Base-by-base conservation (phyloP, 208 protist species). In the Acanthamoeba sp. region DNA sequence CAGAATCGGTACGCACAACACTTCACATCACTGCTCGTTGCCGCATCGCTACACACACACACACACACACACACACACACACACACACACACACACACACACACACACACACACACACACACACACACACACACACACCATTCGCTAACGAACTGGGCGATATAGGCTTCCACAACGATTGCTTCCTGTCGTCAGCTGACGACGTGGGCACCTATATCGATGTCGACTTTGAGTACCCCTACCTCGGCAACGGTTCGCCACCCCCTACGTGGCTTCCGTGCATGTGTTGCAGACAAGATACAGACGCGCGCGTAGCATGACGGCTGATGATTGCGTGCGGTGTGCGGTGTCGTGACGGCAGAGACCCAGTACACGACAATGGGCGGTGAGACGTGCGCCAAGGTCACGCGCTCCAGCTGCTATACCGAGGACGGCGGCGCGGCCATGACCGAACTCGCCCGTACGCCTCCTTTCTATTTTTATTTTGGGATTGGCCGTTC, bases 161-260 rank as follows among this genome's bases (percentile, higher is more conserved):
- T 14, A 14, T 29, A 76, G 66, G 66, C 5, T 76, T 76, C 66
- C 66, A 78, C 34, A 78, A 78, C 66, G 66, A 78, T 32, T 78
- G 66, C 66, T 45, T 78, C 66, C n/a, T 78, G 34, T 1, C 66
- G 36, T 32, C 29, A 22, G 1, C 1, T 12, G 20, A 34, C 36
- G 66, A 78, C 66, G 3, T 22, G 66, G 66, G 66, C 36, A 78
- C 66, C 29, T 78, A 40, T 32, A 20, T 78, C 36, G 66, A 78
- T 12, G 12, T 20, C 6, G n/a, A 1, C 34, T 78, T 78, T 22
- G 66, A 78, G 34, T 78, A 78, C n/a, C 66, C 66, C 66, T 78
- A 78, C 36, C 66, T 78, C 12, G 66, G 66, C 29, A 78, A 78
- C 10, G 66, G 66, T 22, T 5, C 66, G 24, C 32, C 62, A 71